Percentiles rank a stretch among this genome's conserved stretches.
These are phyloP conservation scores for Gnaphalium uliginosum DNA, from an alignment of 129 eudicot species.

Conservation along the genomic window DNA sequence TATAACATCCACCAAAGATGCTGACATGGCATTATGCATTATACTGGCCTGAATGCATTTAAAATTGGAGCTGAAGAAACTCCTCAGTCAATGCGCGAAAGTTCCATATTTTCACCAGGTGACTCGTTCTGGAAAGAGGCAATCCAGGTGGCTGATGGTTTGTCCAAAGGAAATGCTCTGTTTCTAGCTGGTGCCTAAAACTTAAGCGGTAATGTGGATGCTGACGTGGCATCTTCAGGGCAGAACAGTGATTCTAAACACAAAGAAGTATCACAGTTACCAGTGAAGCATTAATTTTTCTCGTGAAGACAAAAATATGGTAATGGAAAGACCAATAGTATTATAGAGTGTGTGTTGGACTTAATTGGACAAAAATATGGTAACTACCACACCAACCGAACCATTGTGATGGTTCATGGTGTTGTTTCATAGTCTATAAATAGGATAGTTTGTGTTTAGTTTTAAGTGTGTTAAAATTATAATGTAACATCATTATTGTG, in stretches of 20 bases:
- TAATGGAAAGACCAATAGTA: no score
- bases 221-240: slow-evolving; percentile 37
- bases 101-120: no score
- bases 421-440: no score
- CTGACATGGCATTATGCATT: slow-evolving; percentile 35
- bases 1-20: slow-evolving; percentile 21
- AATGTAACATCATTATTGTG: no score
- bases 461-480: no score
- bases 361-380: no score
- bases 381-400: no score
- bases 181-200: neutral
- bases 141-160: slow-evolving; percentile 76
- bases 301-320: slow-evolving; percentile 52
- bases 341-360: no score
- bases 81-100: slow-evolving; percentile 73
- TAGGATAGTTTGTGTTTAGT: no score
- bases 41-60: slow-evolving; percentile 52
- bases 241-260: slow-evolving; percentile 37
- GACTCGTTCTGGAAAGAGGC: slow-evolving; percentile 97
- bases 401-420: no score
- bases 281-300: slow-evolving; percentile 89
- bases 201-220: slow-evolving; percentile 5
- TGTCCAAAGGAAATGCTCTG: slow-evolving; percentile 30
- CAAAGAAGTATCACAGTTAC: slow-evolving; percentile 77
- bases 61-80: slow-evolving; percentile 52